Evolutionary conservation across 371 early-diverging fungal genomes (phyloP).

Genomic region (Choanephora cucurbitarum): DNA sequence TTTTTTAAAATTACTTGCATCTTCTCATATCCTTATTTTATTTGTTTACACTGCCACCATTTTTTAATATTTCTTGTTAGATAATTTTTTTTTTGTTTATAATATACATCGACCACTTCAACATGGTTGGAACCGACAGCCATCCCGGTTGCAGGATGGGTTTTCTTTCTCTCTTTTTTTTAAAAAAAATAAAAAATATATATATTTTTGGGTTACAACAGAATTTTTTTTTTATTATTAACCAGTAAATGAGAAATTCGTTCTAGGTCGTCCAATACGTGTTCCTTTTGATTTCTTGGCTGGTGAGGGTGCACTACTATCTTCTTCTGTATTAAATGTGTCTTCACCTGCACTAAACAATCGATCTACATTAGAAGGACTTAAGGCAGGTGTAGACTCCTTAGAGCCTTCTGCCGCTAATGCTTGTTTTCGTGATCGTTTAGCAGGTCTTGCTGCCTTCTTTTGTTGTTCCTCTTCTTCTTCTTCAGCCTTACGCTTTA

Average conservation of each 20-base stretch:
- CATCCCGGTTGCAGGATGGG: conserved; percentile 46
- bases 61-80: conserved; percentile 19
- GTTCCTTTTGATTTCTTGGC: conserved; percentile 31
- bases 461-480: conserved; percentile 57
- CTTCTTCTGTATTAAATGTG: conserved; percentile 29
- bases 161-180: conserved; percentile 7
- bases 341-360: conserved; percentile 46
- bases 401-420: conserved; percentile 17
- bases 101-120: conserved; percentile 29
- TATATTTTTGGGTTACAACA: neutral
- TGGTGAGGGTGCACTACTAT: conserved; percentile 15
- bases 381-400: conserved; percentile 31
- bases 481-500: conserved; percentile 64
- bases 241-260: conserved; percentile 39
- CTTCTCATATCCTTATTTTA: conserved; percentile 20
- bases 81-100: conserved; percentile 23
- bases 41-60: too few species aligned
- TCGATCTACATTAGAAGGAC: conserved; percentile 37
- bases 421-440: conserved; percentile 43
- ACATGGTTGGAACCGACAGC: conserved; percentile 42
- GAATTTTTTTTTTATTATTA: conserved; percentile 5
- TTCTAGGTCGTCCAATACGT: conserved; percentile 50
- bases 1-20: conserved; percentile 25
- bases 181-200: neutral
- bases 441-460: conserved; percentile 31